Evolutionary conservation across 139 green algal genomes (phyloP), one percentile per base, ranked within the genome.

Genomic region (Coelastrella sp.): DNA sequence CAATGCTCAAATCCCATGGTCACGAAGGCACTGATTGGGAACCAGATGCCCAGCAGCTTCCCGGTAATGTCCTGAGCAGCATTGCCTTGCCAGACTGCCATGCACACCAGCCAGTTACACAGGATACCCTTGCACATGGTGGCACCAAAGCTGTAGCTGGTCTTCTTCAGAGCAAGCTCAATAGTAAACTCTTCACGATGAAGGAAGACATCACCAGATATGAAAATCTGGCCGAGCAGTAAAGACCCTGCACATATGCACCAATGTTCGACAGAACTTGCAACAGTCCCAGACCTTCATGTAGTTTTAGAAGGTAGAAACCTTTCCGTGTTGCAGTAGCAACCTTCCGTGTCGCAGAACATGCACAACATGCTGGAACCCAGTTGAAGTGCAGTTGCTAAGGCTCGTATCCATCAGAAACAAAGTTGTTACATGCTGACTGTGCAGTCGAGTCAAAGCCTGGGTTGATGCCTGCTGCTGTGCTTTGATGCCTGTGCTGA

Each of bases 31-130:
- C 86, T 92, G 60, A 98, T 94, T 60, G 93, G 91, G 5, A 94
- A 81, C 71, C 91, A 92, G 48, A 96, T 88, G 59, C 85, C 93
- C 11, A 97, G 82, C 38, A 93, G 48, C 73, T 98, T 97, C 77
- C 92, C 93, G 30, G 85, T 60, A 35, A 96, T 71, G 64, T 81
- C 91, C 72, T 90, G 83, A 38, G 92, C 74, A 6, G 88, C 88
- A 51, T 84, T 91, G 51, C 87, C 90, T 72, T 94, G 89, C 93
- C 92, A 97, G 41, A 98, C 88, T 6, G 92, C 95, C 57, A 97
- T 79, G 88, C 93, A 96, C 27, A 98, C 95, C 68, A 98, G 91
- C 92, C 92, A 98, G 92, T 98, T 98, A 86, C 91, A 94, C 73
- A 96, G 68, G 74, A 98, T 93, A 75, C 89, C 93, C 25, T 90